Evolutionary conservation across 2,329 filamentous ascomycete genomes (phyloP).

Genomic region (Epichloe elymi): DNA sequence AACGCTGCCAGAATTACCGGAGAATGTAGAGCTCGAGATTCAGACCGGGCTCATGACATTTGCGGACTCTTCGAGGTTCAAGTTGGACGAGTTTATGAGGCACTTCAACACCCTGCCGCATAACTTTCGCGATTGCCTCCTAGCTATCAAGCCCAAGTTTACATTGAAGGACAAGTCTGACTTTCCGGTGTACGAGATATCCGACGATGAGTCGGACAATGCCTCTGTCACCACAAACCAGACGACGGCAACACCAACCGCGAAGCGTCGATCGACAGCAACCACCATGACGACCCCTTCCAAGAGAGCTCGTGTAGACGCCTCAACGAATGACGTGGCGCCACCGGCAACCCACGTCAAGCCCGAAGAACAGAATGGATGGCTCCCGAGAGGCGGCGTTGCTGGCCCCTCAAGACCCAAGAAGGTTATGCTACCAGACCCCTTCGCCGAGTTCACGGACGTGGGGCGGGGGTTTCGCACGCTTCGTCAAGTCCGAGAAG

Average conservation of each 20-base stretch:
- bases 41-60: constrained; percentile 46
- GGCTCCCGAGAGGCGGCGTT: neutral
- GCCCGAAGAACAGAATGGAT: constrained; percentile 22
- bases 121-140: constrained; percentile 35
- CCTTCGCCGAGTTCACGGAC: constrained; percentile 26
- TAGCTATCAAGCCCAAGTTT: constrained; percentile 34
- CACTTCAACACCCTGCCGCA: constrained; percentile 33
- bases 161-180: constrained; percentile 26
- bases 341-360: constrained; percentile 19
- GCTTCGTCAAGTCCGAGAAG: constrained; percentile 36
- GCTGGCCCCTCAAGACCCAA: constrained; percentile 4
- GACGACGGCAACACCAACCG: constrained; percentile 13
- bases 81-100: constrained; percentile 33
- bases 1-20: constrained; percentile 52
- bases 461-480: constrained; percentile 31
- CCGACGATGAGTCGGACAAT: constrained; percentile 25
- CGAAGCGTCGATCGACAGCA: constrained; percentile 17
- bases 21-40: constrained; percentile 54
- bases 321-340: constrained; percentile 1
- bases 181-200: constrained; percentile 24
- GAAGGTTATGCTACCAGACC: constrained; percentile 14
- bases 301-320: constrained; percentile 18
- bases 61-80: constrained; percentile 36
- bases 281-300: constrained; percentile 20
- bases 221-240: constrained; percentile 11